These are phyloP conservation scores for Ascochyta viciae-villosae DNA, from an alignment of 2,329 filamentous ascomycete genomes.

Conservation along the genomic window DNA sequence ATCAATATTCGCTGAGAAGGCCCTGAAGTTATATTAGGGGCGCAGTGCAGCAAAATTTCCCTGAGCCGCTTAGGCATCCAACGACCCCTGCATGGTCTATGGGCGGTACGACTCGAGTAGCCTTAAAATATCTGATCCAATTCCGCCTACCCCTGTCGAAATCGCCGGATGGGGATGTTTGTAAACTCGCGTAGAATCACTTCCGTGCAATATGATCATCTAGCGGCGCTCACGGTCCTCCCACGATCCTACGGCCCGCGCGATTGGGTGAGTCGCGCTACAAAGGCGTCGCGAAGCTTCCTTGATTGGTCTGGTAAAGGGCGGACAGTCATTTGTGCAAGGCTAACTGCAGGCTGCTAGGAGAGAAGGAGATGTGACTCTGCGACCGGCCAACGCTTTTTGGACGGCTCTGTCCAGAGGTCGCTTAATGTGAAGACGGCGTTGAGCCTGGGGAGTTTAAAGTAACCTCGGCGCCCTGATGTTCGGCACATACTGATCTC, in stretches of 20 bases:
- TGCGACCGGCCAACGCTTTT: slow-evolving; percentile 33
- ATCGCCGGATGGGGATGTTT: slow-evolving; percentile 7
- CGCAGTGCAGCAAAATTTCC: slow-evolving; percentile 12
- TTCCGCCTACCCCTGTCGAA: slow-evolving; percentile 12
- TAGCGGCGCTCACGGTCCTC: background rate
- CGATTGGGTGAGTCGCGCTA: slow-evolving; percentile 6
- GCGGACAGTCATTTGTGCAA: slow-evolving; percentile 20
- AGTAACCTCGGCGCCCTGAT: slow-evolving; percentile 25
- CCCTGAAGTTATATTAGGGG: slow-evolving; percentile 14
- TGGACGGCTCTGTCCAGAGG: slow-evolving; percentile 14
- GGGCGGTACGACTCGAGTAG: slow-evolving; percentile 5
- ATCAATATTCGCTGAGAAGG: background rate
- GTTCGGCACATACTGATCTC: slow-evolving; percentile 15
- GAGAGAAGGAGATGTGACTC: slow-evolving; percentile 27
- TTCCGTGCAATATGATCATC: slow-evolving; percentile 7
- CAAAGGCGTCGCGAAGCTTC: slow-evolving; percentile 14
- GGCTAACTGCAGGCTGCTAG: slow-evolving; percentile 27
- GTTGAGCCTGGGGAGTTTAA: slow-evolving; percentile 29
- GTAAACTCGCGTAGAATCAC: slow-evolving; percentile 9
- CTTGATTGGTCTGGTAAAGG: slow-evolving; percentile 12
- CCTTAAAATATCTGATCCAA: slow-evolving; percentile 14
- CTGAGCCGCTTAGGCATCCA: slow-evolving; percentile 16
- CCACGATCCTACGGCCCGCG: background rate
- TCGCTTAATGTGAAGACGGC: slow-evolving; percentile 9
- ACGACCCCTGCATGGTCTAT: slow-evolving; percentile 7